Percentiles rank a stretch among this genome's conserved stretches.
Conservation (phyloP, 331 rosid genomes). For the Prunus yedoensis region DNA sequence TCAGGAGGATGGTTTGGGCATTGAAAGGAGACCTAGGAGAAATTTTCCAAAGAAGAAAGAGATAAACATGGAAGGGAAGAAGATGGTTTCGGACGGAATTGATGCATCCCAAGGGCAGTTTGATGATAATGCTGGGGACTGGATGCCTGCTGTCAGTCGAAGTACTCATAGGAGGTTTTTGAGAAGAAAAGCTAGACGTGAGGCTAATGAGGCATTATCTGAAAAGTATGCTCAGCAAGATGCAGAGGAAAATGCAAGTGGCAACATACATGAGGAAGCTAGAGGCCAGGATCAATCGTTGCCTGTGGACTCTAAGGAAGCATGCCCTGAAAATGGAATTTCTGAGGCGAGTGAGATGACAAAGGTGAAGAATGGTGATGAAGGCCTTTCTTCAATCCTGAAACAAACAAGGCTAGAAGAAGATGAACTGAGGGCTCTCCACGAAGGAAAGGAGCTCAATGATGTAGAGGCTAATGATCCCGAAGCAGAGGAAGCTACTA, state of each 20-base stretch:
- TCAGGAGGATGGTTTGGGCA: slow-evolving; percentile 35
- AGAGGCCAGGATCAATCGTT: slow-evolving; percentile 31
- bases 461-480: slow-evolving; percentile 19
- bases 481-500: slow-evolving; percentile 14
- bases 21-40: slow-evolving; percentile 42
- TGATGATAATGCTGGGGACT: slow-evolving; percentile 64
- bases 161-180: slow-evolving; percentile 84
- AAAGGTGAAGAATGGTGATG: slow-evolving; percentile 41
- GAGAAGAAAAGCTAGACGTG: slow-evolving; percentile 80
- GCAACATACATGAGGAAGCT: slow-evolving; percentile 30
- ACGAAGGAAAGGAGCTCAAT: slow-evolving; percentile 27
- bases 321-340: slow-evolving; percentile 22
- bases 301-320: slow-evolving; percentile 29
- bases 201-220: slow-evolving; percentile 39
- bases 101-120: slow-evolving; percentile 79
- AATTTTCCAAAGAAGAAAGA: slow-evolving; percentile 57
- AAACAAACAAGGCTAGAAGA: slow-evolving; percentile 56
- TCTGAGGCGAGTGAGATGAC: slow-evolving; percentile 33
- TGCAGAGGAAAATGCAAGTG: slow-evolving; percentile 33
- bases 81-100: slow-evolving; percentile 64
- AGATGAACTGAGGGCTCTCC: slow-evolving; percentile 35
- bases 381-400: slow-evolving; percentile 40
- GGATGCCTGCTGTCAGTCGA: slow-evolving; percentile 87
- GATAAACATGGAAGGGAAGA: slow-evolving; percentile 65
- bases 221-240: slow-evolving; percentile 46